Evolutionary conservation across 148 eudicot species (phyloP), one percentile per base, ranked within the genome.

Genomic region (Cornus suecica): DNA sequence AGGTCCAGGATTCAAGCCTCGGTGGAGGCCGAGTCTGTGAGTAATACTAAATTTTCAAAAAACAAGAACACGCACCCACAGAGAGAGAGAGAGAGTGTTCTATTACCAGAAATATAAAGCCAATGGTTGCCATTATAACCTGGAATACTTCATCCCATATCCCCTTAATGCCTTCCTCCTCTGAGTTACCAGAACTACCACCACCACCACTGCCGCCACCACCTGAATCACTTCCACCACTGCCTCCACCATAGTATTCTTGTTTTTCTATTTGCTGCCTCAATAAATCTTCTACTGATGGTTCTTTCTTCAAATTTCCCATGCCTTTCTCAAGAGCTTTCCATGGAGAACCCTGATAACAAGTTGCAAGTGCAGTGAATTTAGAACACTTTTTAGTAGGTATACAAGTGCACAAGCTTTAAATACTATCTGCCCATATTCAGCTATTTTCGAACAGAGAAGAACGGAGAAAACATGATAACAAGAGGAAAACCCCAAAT

Each of bases 41-140:
- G n/a, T n/a, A n/a, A n/a, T n/a, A n/a, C n/a, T n/a, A n/a, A n/a
- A n/a, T n/a, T n/a, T n/a, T n/a, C n/a, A n/a, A n/a, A n/a, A n/a
- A n/a, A n/a, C n/a, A n/a, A 41, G 4, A 41, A 41, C 45, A 41
- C 5, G 45, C 52, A 14, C 37, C 5, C 37, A 1, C 37, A 32
- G 42, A 37, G 42, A 30, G 10, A 37, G 29, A 30, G n/a, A 58
- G 52, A 68, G 66, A 15, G 66, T 26, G 45, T 25, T 71, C 27
- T 7, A 77, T 80, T 90, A 92, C 97, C 90, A 92, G 68, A 81
- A 87, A 84, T 71, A 93, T 79, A 78, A 91, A 76, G 45, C 87
- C 91, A 34, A 89, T 27, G 74, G 93, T 91, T 66, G 95, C 97
- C 74, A 89, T 56, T 9, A 76, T 65, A 72, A 88, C 90, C 88